phyloP scores from a whole-genome alignment of 2,329 filamentous ascomycete genomes.

The Monosporascus sp. region DNA sequence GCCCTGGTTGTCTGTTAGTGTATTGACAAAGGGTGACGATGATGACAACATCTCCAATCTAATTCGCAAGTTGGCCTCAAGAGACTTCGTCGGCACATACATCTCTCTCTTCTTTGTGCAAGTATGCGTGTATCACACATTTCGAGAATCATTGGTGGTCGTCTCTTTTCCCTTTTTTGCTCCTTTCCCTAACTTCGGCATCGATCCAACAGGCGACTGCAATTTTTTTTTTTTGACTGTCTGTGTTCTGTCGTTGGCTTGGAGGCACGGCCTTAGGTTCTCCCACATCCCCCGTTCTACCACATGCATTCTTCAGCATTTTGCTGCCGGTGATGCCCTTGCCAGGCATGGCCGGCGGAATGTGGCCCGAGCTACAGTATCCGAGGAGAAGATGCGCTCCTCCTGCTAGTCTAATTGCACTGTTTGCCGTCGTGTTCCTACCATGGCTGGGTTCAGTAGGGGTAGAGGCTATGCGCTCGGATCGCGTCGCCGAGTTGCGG shows the following conservation, averaged over 20 bases:
- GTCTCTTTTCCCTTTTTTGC: no score
- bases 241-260: no score
- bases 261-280: background rate
- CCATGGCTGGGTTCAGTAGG: constrained; percentile 34
- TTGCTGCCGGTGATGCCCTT: constrained; percentile 35
- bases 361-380: constrained; percentile 17
- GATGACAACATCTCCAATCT: background rate
- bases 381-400: constrained; percentile 12
- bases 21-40: background rate
- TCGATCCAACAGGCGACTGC: no score
- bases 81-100: no score
- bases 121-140: no score
- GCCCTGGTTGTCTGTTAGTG: background rate
- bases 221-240: no score
- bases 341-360: constrained; percentile 30
- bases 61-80: background rate
- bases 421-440: constrained; percentile 24
- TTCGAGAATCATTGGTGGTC: no score
- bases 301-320: constrained; percentile 29
- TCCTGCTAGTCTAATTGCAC: constrained; percentile 16
- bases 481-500: constrained; percentile 50
- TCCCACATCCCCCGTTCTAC: background rate
- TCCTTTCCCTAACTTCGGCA: no score
- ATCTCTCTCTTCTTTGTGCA: background rate
- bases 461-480: constrained; percentile 49